Evolutionary conservation across 768 basidiomycete species (phyloP).

Genomic region (Butyriboletus loyo): DNA sequence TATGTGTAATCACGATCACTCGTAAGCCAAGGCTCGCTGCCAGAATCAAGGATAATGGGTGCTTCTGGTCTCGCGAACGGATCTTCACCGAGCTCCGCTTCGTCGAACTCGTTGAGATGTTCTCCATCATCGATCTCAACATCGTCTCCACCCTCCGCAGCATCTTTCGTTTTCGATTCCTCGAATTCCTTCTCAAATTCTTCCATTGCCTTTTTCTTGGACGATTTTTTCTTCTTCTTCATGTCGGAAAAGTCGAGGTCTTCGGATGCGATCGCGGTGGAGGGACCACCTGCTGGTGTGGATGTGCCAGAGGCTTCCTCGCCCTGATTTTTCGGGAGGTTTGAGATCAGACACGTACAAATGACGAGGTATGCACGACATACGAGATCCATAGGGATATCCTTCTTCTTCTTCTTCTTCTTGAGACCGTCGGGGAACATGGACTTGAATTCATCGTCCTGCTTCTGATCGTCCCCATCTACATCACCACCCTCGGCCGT

Average conservation of each 20-base stretch:
- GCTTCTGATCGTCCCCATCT: slow-evolving; percentile 44
- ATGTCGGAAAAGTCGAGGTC: slow-evolving; percentile 94
- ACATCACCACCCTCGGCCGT: slow-evolving; percentile 36
- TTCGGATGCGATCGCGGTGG: slow-evolving; percentile 52
- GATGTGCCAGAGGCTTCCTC: slow-evolving; percentile 65
- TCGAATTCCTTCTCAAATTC: slow-evolving; percentile 93
- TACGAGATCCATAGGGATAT: slow-evolving; percentile 80
- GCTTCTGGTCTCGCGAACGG: slow-evolving; percentile 65
- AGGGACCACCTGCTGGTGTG: slow-evolving; percentile 42
- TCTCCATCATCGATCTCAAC: slow-evolving; percentile 59
- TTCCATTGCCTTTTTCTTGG: slow-evolving; percentile 90
- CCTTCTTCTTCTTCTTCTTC: slow-evolving; percentile 94
- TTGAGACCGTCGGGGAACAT: slow-evolving; percentile 83
- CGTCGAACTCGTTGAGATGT: slow-evolving; percentile 67
- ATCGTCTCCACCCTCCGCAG: slow-evolving; percentile 56
- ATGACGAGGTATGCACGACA: slow-evolving; percentile 24
- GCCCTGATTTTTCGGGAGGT: slow-evolving; percentile 37
- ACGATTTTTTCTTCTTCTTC: slow-evolving; percentile 93
- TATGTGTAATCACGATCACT: slow-evolving; percentile 97
- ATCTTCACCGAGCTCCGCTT: slow-evolving; percentile 85
- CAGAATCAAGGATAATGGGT: slow-evolving; percentile 63
- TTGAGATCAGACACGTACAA: not conserved
- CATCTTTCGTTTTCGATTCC: slow-evolving; percentile 63
- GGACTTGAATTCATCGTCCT: slow-evolving; percentile 73
- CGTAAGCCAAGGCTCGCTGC: slow-evolving; percentile 85